Base-by-base conservation (phyloP, 257 asterid species). In the Cordia subcordata region DNA sequence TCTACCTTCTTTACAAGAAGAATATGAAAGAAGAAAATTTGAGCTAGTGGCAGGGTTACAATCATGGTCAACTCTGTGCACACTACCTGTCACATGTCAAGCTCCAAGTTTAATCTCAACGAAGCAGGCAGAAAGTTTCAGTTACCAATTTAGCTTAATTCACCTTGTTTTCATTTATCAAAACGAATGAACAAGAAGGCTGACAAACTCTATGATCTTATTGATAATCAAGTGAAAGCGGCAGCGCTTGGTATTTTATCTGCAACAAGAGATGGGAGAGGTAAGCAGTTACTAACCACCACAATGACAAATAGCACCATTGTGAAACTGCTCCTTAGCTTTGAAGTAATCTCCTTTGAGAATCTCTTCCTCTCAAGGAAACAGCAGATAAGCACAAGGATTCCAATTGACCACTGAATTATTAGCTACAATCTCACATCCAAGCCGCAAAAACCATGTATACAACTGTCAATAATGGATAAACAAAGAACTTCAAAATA, bases 61-160 rank as follows among this genome's bases (percentile, higher is more conserved):
- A 93, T 83, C 99, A 93, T 93, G 64, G 99, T 96, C 78, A 93
- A 73, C 69, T 89, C 75, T n/a, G 99, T 86, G 77, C 97, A 93
- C 13, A 85, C 93, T n/a, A 83, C 94, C 99, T 93, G 79, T 33
- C 65, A 61, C 22, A 60, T 35, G 67, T 39, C 20, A 57, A 67
- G 56, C n/a, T 27, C 10, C 20, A 8, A 70, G 21, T 32, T 14
- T n/a, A 21, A 15, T n/a, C 21, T 21, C 27, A n/a, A 49, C 33
- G 4, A 27, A 9, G 49, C 11, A 37, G 13, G 1, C 14, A 10
- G 47, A 32, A 33, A n/a, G 17, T 17, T 37, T 18, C 20, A 49
- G 54, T 22, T 8, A 49, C 17, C 4, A n/a, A 61, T 15, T 12
- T 61, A 60, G 57, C 46, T 40, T 19, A 21, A 13, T 60, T 67